These are phyloP conservation scores for Pluteus cervinus DNA, from an alignment of 768 basidiomycete species.

Conservation along the genomic window DNA sequence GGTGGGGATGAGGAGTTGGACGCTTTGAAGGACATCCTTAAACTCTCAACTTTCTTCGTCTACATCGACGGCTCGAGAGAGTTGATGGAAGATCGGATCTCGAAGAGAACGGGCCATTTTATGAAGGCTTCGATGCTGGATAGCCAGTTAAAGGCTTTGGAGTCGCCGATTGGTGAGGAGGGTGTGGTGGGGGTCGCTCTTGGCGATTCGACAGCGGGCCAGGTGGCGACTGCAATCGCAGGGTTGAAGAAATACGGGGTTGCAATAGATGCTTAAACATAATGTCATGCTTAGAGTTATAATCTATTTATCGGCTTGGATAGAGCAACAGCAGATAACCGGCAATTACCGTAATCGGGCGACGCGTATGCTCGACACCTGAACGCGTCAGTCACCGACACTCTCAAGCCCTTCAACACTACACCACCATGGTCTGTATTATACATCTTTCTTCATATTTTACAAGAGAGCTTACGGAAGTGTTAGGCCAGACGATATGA, in stretches of 20 bases:
- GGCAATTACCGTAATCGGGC: too few relatives aligned
- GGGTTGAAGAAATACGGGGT: slow-evolving; percentile 23
- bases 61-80: slow-evolving; percentile 61
- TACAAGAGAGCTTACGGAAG: too few relatives aligned
- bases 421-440: too few relatives aligned
- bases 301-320: too few relatives aligned
- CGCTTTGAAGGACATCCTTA: slow-evolving; percentile 1
- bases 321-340: too few relatives aligned
- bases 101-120: slow-evolving; percentile 63
- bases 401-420: too few relatives aligned
- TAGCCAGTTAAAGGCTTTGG: slow-evolving; percentile 67
- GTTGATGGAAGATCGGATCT: slow-evolving; percentile 58
- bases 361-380: too few relatives aligned
- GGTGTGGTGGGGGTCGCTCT: slow-evolving; percentile 62
- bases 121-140: slow-evolving; percentile 83
- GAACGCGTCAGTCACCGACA: too few relatives aligned
- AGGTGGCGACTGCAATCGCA: slow-evolving; percentile 41
- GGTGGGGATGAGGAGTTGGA: too few relatives aligned
- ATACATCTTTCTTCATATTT: too few relatives aligned
- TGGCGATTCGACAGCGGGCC: slow-evolving; percentile 46
- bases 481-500: slow-evolving; percentile 93
- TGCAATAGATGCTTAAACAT: too few relatives aligned
- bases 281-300: too few relatives aligned
- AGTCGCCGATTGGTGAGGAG: slow-evolving; percentile 61
- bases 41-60: slow-evolving; percentile 69